Evolutionary conservation across 164 flowering plant species (phyloP), one percentile per base, ranked within the genome.

Genomic region (Cinnamomum micranthum): DNA sequence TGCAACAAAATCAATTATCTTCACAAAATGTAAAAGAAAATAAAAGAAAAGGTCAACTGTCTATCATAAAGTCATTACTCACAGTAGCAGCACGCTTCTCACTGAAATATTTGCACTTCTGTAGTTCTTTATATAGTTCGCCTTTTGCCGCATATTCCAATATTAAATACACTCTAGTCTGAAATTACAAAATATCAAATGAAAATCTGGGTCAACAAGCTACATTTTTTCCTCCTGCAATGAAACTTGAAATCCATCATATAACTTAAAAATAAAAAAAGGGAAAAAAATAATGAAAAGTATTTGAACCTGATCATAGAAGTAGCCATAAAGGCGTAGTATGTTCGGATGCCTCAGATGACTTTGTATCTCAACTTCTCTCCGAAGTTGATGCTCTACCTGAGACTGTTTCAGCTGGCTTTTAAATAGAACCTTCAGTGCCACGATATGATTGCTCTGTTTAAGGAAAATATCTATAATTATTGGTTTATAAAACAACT

Each of bases 301-400:
- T 25, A 0, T 28, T 31, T 14, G 71, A 51, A 91, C 99, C 90
- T 95, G 99, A 80, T 95, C 99, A 76, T 93, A 93, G 71, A 95
- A 95, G 80, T 93, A 95, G n/a, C 99, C 99, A 82, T 93, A 93
- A 3, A 95, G 92, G 10, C 99, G 88, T 31, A 95, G 70, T 13
- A 95, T 93, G 68, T 95, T 93, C 2, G 96, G 92, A 70, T 95
- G 93, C 22, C 98, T 82, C 24, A 95, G 93, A 81, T 93, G 98
- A 77, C 97, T 90, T 70, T 95, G 99, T 68, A 95, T 95, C 77
- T 95, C 99, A 35, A 95, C 97, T 81, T 95, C 99, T 35, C 99
- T 79, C 2, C 97, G 90, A 35, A 95, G 95, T 84, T 95, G 99
- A 78, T 95, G 99, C 80, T 95, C 98, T 71, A 93, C 98, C 77